Percentiles rank a stretch among this genome's conserved stretches.
phyloP scores from a whole-genome alignment of 2,329 filamentous ascomycete genomes.

The Diaporthe velutina region DNA sequence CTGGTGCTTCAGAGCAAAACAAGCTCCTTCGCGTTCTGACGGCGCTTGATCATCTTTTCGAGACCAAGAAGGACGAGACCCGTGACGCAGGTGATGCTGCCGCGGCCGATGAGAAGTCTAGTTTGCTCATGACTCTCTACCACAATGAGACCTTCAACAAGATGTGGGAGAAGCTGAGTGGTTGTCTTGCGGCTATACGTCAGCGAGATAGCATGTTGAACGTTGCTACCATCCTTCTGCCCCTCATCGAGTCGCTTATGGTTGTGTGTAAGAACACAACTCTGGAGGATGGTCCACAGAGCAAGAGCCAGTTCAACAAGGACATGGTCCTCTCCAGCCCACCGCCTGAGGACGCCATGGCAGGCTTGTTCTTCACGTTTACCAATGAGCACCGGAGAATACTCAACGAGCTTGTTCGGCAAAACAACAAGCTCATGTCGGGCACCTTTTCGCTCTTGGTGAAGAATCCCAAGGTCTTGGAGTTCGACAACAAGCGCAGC shows the following conservation, averaged over 20 bases:
- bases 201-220: slow-evolving; percentile 96
- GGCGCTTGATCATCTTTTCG: slow-evolving; percentile 95
- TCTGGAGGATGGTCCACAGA: slow-evolving; percentile 72
- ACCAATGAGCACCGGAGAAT: slow-evolving; percentile 98
- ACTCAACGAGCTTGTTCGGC: slow-evolving; percentile 95
- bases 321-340: slow-evolving; percentile 83
- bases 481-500: slow-evolving; percentile 99
- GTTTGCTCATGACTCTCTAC: slow-evolving; percentile 88
- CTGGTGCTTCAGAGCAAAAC: slow-evolving; percentile 94
- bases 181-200: slow-evolving; percentile 88
- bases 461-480: slow-evolving; percentile 98
- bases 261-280: slow-evolving; percentile 99
- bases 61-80: slow-evolving; percentile 72
- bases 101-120: slow-evolving; percentile 74
- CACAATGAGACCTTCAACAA: slow-evolving; percentile 90
- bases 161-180: slow-evolving; percentile 92
- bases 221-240: slow-evolving; percentile 93
- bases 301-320: slow-evolving; percentile 64
- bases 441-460: slow-evolving; percentile 96
- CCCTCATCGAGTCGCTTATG: slow-evolving; percentile 96
- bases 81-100: slow-evolving; percentile 31
- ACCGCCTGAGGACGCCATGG: slow-evolving; percentile 83
- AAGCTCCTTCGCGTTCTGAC: slow-evolving; percentile 94
- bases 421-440: slow-evolving; percentile 98
- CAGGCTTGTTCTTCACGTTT: slow-evolving; percentile 94